Conservation (phyloP, 2,329 filamentous ascomycete genomes). For the Fusarium kyushuense region DNA sequence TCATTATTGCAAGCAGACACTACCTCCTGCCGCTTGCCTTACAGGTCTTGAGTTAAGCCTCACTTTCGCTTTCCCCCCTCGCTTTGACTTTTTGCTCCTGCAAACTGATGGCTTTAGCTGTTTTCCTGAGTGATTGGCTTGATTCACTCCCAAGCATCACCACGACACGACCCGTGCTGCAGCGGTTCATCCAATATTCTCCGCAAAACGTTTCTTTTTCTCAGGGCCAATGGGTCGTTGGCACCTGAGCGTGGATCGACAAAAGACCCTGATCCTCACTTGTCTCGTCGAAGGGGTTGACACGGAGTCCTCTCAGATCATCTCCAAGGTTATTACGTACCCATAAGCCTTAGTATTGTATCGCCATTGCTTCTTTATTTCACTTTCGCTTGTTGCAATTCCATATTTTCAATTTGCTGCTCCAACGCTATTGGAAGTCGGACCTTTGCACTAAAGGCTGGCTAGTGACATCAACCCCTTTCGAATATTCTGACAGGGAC, state of each 20-base stretch:
- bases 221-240: slow-evolving; percentile 7
- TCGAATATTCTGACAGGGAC: slow-evolving; percentile 31
- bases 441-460: slow-evolving; percentile 34
- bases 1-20: slow-evolving; percentile 4
- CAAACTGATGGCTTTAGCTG: not conserved
- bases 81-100: slow-evolving; percentile 8
- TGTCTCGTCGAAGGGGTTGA: slow-evolving; percentile 10
- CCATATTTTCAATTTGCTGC: slow-evolving; percentile 20
- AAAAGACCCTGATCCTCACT: slow-evolving; percentile 6
- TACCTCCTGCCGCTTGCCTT: not conserved
- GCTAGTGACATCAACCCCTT: slow-evolving; percentile 41
- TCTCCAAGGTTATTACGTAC: slow-evolving; percentile 3
- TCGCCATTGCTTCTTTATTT: slow-evolving; percentile 1
- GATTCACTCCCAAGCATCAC: slow-evolving; percentile 25
- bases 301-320: slow-evolving; percentile 16
- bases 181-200: slow-evolving; percentile 5
- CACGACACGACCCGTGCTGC: slow-evolving; percentile 27
- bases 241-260: slow-evolving; percentile 14
- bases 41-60: slow-evolving; percentile 7
- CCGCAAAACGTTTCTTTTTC: slow-evolving; percentile 3
- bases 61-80: slow-evolving; percentile 1
- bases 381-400: not conserved
- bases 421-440: slow-evolving; percentile 6
- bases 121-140: not conserved
- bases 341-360: not conserved